Evolutionary conservation across 2,329 filamentous ascomycete genomes (phyloP).

Genomic region (Calcarisporium arbuscula): DNA sequence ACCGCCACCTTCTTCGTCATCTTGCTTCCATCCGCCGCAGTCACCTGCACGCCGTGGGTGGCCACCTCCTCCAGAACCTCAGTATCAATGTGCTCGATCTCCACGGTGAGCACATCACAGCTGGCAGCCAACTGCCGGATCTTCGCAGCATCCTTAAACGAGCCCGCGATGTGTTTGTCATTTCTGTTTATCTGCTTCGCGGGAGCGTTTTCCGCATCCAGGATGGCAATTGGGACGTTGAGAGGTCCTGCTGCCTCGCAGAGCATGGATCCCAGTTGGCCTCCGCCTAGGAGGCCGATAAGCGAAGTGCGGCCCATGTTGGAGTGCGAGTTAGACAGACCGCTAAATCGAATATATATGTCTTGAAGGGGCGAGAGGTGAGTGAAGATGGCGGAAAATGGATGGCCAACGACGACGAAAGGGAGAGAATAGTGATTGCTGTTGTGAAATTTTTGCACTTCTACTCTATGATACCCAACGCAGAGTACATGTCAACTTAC

Average conservation of each 20-base stretch:
- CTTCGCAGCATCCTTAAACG: slow-evolving; percentile 76
- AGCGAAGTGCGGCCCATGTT: too few species aligned
- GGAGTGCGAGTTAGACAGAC: too few species aligned
- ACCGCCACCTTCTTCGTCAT: slow-evolving; percentile 48
- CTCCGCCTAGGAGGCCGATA: slow-evolving; percentile 51
- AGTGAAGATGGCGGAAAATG: too few species aligned
- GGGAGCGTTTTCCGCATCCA: slow-evolving; percentile 70
- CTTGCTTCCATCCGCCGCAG: slow-evolving; percentile 17
- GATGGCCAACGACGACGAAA: too few species aligned
- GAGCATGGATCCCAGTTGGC: slow-evolving; percentile 89
- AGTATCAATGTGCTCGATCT: slow-evolving; percentile 95
- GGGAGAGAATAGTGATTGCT: too few species aligned
- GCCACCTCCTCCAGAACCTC: slow-evolving; percentile 78
- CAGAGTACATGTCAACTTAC: too few species aligned
- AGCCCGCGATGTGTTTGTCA: slow-evolving; percentile 69
- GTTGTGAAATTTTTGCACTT: too few species aligned
- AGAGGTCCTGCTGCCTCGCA: slow-evolving; percentile 73
- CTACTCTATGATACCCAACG: too few species aligned
- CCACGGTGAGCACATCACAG: slow-evolving; percentile 80
- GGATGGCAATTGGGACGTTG: slow-evolving; percentile 70
- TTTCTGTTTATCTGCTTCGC: slow-evolving; percentile 82
- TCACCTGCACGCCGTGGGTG: slow-evolving; percentile 51
- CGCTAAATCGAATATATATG: too few species aligned
- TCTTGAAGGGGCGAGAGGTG: too few species aligned
- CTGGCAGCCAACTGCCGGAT: slow-evolving; percentile 71